Evolutionary conservation across 1,284 basidiomycete species (phyloP), one percentile per base, ranked within the genome.

Genomic region (Volvariella volvacea): DNA sequence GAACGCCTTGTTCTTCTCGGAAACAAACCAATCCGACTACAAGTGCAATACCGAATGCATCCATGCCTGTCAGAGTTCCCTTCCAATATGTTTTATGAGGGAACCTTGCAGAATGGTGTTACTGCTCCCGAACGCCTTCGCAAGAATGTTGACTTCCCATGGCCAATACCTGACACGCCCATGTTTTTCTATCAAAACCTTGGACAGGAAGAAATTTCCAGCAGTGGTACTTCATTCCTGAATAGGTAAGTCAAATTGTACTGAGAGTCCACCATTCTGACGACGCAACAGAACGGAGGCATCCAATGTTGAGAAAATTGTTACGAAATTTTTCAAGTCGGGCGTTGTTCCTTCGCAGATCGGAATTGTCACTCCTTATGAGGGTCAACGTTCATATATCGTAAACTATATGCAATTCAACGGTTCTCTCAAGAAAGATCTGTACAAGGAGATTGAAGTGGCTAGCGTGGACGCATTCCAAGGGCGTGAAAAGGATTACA

Each of bases 101-200:
- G 96, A 16, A 96, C 94, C 0, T 69, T 99, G 38, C 96, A 99
- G 70, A 99, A 99, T 63, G 96, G 96, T 66, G 96, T 99, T 48
- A 99, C 96, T 8, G 96, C 96, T 9, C 95, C 96, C 1, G 96
- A 99, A 63, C 81, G 96, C 38, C 70, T 99, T 53, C 80, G 94
- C 65, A 96, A 94, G 73, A 92, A 97, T 55, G 92, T 99, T 42
- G 95, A 99, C 64, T 99, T 99, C 68, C 96, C 96, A 1, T 99
- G 96, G 96, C 96, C 96, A 3, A 82, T 92, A 25, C 87, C 90
- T n/a, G 91, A 93, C 55, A 93, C 92, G 4, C 96, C 96, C 15
- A 99, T 99, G 95, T 96, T 98, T 74, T 99, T 99, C 73, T 97
- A 98, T 68, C 94, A 98, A 73, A 99, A 99, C 60, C 66, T 99